Conservation (phyloP, 2,329 filamentous ascomycete species). For the Clarireedia homoeocarpa region DNA sequence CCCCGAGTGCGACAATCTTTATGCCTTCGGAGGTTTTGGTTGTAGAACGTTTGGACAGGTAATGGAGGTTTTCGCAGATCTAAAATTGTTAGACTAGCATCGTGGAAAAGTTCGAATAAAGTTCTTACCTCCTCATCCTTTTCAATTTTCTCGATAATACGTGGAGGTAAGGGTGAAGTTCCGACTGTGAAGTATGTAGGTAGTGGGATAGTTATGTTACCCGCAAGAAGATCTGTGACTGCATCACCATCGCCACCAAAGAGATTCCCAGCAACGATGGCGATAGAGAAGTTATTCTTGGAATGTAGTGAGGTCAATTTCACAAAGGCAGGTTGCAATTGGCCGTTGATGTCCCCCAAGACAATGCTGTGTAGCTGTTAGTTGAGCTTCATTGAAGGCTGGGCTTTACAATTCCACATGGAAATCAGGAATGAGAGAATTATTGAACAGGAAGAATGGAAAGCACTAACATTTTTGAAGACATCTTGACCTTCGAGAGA, state of each 20-base stretch:
- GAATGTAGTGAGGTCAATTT: slow-evolving; percentile 75
- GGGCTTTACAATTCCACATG: neutral
- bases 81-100: slow-evolving; percentile 24
- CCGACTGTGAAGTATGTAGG: slow-evolving; percentile 89
- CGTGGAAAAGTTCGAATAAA: neutral
- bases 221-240: slow-evolving; percentile 59
- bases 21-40: slow-evolving; percentile 87
- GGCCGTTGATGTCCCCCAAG: slow-evolving; percentile 74
- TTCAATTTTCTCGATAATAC: slow-evolving; percentile 66
- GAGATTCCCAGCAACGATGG: slow-evolving; percentile 75
- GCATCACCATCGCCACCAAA: slow-evolving; percentile 59
- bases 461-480: slow-evolving; percentile 11
- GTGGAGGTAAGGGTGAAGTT: slow-evolving; percentile 59
- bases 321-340: slow-evolving; percentile 65
- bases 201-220: slow-evolving; percentile 66
- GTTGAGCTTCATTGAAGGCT: neutral
- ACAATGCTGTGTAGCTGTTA: slow-evolving; percentile 38
- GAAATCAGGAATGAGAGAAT: neutral
- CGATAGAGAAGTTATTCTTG: slow-evolving; percentile 84
- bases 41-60: slow-evolving; percentile 76
- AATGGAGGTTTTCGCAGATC: slow-evolving; percentile 77
- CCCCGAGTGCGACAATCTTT: slow-evolving; percentile 79
- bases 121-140: slow-evolving; percentile 51
- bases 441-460: neutral
- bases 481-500: neutral